A percentile compares a stretch with the other conserved stretches of the same genome.
phyloP scores from a whole-genome alignment of 306 rosid species.

The Quercus engelmannii region DNA sequence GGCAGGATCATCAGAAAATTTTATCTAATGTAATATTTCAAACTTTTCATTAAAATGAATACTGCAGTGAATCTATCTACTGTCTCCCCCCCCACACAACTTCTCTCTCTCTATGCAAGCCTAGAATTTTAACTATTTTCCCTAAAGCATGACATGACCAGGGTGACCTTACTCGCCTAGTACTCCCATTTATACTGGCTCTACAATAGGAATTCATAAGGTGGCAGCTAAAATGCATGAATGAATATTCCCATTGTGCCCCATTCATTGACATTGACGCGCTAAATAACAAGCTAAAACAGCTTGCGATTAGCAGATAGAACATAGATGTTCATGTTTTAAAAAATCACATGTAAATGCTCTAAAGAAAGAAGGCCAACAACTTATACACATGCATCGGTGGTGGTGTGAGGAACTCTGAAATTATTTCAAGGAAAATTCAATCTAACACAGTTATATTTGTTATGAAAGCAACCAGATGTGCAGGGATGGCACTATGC shows the following conservation, averaged over 20 bases:
- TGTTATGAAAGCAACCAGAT: not conserved
- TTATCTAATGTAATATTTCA: constrained; percentile 4
- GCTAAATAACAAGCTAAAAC: not conserved
- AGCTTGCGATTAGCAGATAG: not conserved
- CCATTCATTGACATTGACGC: not conserved
- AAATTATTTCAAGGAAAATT: not conserved
- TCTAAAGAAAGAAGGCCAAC: not conserved
- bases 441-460: not conserved
- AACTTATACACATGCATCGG: not conserved
- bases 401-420: not conserved
- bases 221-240: not conserved
- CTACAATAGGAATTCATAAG: not conserved
- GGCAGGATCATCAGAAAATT: constrained; percentile 12
- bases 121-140: not conserved
- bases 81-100: not conserved
- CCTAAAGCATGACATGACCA: not conserved
- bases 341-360: not conserved
- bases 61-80: constrained; percentile 4
- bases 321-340: not conserved
- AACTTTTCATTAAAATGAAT: not conserved
- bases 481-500: not conserved
- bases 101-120: not conserved
- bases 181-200: not conserved
- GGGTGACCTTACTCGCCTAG: not conserved
- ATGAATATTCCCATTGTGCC: not conserved